Base-by-base conservation (phyloP, 1,284 basidiomycete genomes). In the Coniferiporia sulphurascens region DNA sequence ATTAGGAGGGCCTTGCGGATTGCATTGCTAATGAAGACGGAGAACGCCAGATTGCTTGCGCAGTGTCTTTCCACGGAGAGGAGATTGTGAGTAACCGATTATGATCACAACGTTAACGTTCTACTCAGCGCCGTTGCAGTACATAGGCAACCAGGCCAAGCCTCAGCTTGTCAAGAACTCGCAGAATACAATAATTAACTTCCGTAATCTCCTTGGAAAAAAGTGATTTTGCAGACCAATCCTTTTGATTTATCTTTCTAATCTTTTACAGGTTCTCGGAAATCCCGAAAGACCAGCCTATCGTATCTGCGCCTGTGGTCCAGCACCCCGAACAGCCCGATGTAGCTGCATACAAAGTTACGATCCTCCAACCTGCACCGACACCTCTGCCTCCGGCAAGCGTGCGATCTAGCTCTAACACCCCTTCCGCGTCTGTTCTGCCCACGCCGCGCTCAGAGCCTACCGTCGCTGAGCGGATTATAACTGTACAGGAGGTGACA, bases 1-100 rank as follows among this genome's bases (percentile, higher is more conserved):
- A 22, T 43, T 58, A 94, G 91, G 92, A 95, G 74, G 92, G 92
- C 22, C 78, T 89, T 48, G 87, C 95, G 36, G 91, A 93, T 70
- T 95, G 92, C 71, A 98, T 99, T 64, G 96, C 96, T 22, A 98
- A 98, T 73, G 95, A 99, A 73, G 96, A 98, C 70, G 96, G 96
- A 52, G 96, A 98, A 73, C 87, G 96, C 45, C 97, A 99, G 76
- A 97, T 99, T 69, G 95, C 95, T 0, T 95, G 92, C 69, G 93
- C 94, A 45, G 82, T 99, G 62, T 87, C 95, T 0, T 99, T 96
- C 74, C 86, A 88, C 63, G 95, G 92, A 22, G 89, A 93, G 71
- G 90, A 98, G 74, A 85, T 88, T 69, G 93, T 93, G 68, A 68
- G 87, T 78, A 6, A 9, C 17, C 17, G 34, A 59, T 48, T 59